A percentile compares a stretch with the other conserved stretches of the same genome.
These are phyloP conservation scores for Vitis labrusca DNA, from an alignment of 164 flowering plant genomes.

Conservation along the genomic window DNA sequence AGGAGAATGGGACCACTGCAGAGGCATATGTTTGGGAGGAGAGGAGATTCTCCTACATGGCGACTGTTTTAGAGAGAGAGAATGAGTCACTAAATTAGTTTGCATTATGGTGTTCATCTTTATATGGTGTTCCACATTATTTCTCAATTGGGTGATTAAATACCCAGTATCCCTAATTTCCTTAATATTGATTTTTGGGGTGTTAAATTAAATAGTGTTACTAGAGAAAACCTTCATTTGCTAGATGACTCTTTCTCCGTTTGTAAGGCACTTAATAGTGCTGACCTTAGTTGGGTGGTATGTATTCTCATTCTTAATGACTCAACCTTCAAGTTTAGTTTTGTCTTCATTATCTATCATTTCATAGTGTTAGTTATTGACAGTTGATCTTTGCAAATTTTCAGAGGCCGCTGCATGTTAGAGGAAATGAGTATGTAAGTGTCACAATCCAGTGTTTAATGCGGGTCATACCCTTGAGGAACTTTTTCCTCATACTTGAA, in stretches of 20 bases:
- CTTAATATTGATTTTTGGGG: not conserved
- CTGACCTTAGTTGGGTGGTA: slow-evolving; percentile 54
- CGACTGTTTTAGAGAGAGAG: too few relatives aligned
- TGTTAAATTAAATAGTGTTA: slow-evolving; percentile 48
- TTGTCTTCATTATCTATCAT: not conserved
- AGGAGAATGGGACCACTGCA: too few relatives aligned
- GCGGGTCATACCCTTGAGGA: slow-evolving; percentile 97
- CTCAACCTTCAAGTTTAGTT: not conserved
- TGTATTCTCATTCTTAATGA: not conserved
- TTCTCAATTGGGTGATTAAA: not conserved
- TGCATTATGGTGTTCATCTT: too few relatives aligned
- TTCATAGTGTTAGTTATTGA: not conserved
- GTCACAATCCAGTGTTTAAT: slow-evolving; percentile 93
- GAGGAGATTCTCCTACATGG: too few relatives aligned
- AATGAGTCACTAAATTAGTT: too few relatives aligned
- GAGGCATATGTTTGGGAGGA: too few relatives aligned
- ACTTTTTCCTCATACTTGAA: slow-evolving; percentile 91
- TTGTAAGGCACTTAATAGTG: slow-evolving; percentile 23
- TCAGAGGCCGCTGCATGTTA: slow-evolving; percentile 39
- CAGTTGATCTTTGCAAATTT: not conserved
- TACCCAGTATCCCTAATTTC: not conserved
- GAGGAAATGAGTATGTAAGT: slow-evolving; percentile 93
- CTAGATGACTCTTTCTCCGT: slow-evolving; percentile 91
- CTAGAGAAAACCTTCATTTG: slow-evolving; percentile 64
- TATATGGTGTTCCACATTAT: not conserved